phyloP scores from a whole-genome alignment of 1,284 basidiomycete species.

The Trichosporon ovoides region DNA sequence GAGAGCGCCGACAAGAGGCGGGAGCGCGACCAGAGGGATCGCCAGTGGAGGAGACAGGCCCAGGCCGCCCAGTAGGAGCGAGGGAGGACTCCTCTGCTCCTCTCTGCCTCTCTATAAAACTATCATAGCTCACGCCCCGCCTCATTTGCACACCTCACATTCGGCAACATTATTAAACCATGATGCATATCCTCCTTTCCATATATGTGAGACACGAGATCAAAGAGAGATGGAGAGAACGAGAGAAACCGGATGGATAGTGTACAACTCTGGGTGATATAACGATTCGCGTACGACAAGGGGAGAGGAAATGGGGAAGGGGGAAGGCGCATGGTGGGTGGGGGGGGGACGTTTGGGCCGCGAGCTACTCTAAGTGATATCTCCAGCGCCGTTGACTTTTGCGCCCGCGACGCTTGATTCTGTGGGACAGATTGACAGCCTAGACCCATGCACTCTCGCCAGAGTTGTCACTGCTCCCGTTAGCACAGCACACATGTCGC shows the following conservation, averaged over 20 bases:
- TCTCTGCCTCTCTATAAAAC: background rate
- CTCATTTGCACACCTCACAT: background rate
- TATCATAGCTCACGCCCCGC: background rate
- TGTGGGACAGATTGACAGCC: background rate
- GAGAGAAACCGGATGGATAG: background rate
- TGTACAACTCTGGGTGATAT: background rate
- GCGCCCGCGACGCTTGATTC: background rate
- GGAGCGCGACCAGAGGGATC: slow-evolving; percentile 3
- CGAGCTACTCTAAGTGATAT: background rate
- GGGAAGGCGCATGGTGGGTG: background rate
- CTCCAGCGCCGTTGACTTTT: too few species aligned
- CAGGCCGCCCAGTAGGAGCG: background rate
- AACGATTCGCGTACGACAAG: background rate
- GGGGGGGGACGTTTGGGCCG: background rate
- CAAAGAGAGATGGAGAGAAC: background rate
- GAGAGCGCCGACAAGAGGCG: slow-evolving; percentile 3
- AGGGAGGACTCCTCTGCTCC: background rate
- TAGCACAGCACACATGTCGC: too few species aligned
- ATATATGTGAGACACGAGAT: background rate
- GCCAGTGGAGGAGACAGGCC: slow-evolving; percentile 4
- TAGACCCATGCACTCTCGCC: slow-evolving; percentile 2
- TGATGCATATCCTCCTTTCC: slow-evolving; percentile 6
- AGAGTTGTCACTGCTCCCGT: background rate
- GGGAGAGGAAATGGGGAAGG: background rate
- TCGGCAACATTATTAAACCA: slow-evolving; percentile 6